Base-by-base conservation (phyloP, 2,329 filamentous ascomycete species). In the Scopulariopsis brevicaulis region DNA sequence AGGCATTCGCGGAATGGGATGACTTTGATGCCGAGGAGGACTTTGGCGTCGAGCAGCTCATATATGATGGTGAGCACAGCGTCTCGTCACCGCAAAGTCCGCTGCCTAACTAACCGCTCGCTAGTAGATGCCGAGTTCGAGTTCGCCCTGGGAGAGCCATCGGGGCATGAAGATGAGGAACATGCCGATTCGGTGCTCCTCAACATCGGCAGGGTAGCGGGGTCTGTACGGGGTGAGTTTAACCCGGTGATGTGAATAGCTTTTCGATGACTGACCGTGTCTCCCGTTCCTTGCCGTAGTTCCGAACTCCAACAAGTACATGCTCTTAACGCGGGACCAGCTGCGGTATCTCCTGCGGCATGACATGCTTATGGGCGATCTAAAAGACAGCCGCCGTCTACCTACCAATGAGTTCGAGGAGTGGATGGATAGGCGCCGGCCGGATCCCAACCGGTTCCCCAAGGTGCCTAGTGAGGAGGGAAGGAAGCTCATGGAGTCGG, bases 401-500 rank as follows among this genome's bases (percentile, higher is more conserved):
- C 37, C 55, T 12, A 32, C 40, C 8, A 12, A 40, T 4, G 48
- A 57, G 20, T 57, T 57, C 18, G n/a, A 40, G 48, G 14, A 43
- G 14, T 57, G 55, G 55, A 24, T 57, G 18, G 48, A 28, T 32
- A 40, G 55, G 14, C 55, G 50, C 32, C 25, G 55, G 37, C 55
- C 70, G n/a, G 79, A 84, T 59, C 77, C 77, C 1, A 71, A 84
- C 61, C 74, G 82, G 52, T 92, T 92, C 60, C 90, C 92, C n/a
- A 88, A 88, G 64, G 84, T 96, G 0, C 93, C 93, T 0, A 96
- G 86, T 65, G 83, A 88, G 12, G 79, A 83, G 61, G 93, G 94
- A 8, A 77, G 72, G 54, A 82, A 86, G 64, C 74, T 97, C 61
- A 96, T 97, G 91, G 77, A 83, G 46, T 87, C 85, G 34, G 93